phyloP scores from a whole-genome alignment of 352 stramenopile species.

The Blastocystis sp. region DNA sequence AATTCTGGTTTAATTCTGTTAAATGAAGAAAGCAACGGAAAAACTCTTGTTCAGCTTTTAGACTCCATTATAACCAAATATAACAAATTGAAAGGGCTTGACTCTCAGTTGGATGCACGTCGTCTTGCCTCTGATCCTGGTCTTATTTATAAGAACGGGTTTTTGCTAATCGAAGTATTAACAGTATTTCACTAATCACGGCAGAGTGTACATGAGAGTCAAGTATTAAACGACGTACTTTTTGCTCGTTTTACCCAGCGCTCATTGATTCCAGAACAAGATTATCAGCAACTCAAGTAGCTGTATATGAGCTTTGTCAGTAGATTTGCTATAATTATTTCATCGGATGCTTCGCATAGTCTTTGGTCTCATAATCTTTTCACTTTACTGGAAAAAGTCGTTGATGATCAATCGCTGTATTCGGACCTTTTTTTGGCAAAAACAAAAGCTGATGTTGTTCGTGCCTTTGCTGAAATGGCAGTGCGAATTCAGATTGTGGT shows the following conservation, averaged over 20 bases:
- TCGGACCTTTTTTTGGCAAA: not conserved
- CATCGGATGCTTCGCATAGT: not conserved
- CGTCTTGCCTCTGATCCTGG: not conserved
- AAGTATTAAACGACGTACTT: not conserved
- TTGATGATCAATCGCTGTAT: not conserved
- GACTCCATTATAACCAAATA: not conserved
- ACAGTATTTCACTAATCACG: not conserved
- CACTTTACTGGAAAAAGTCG: not conserved
- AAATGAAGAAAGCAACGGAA: not conserved
- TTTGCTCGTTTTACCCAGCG: not conserved
- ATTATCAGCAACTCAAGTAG: not conserved
- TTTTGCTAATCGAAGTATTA: not conserved
- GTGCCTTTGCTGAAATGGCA: not conserved
- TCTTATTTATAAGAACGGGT: not conserved
- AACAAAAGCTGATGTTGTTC: not conserved
- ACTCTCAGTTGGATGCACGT: not conserved
- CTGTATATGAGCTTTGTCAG: not conserved
- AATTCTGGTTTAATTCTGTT: not conserved
- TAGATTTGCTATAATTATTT: not conserved
- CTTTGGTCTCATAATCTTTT: not conserved
- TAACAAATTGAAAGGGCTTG: not conserved
- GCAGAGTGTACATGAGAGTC: not conserved
- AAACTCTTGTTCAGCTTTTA: not conserved
- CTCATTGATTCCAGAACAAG: not conserved
- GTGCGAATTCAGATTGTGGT: constrained; percentile 5